These are phyloP conservation scores for Schizophyllum commune DNA, from an alignment of 1,284 basidiomycete genomes.

Conservation along the genomic window DNA sequence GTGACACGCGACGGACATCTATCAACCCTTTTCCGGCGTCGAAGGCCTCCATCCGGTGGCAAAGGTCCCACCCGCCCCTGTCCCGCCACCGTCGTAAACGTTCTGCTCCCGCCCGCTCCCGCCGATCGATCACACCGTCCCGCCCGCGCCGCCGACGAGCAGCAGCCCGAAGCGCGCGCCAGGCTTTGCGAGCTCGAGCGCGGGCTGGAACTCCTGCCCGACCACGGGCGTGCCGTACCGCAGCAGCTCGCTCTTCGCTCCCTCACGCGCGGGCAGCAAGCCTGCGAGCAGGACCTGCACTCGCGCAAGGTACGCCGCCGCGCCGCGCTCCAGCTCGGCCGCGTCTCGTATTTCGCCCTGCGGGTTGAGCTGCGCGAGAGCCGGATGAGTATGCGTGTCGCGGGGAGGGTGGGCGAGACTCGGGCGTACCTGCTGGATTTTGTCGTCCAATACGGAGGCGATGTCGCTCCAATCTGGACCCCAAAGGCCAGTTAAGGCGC, in stretches of 20 bases:
- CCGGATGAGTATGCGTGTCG: background rate
- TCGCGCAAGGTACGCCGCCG: conserved; percentile 29
- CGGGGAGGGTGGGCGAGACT: background rate
- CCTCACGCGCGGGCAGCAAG: conserved; percentile 36
- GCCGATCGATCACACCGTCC: background rate
- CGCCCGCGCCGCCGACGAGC: conserved; percentile 21
- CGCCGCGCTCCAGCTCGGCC: conserved; percentile 14
- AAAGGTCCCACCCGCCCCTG: too few species aligned
- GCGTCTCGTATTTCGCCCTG: background rate
- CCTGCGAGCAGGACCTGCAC: conserved; percentile 41
- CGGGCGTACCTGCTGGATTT: conserved; percentile 23
- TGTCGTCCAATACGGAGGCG: conserved; percentile 19
- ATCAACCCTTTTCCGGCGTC: background rate
- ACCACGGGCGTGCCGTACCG: conserved; percentile 35
- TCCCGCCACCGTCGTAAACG: too few species aligned
- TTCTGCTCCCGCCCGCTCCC: too few species aligned
- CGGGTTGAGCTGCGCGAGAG: background rate
- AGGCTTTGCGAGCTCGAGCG: conserved; percentile 46
- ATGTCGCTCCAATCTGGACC: conserved; percentile 27
- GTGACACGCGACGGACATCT: background rate
- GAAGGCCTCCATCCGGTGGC: too few species aligned
- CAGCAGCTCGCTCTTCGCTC: conserved; percentile 32
- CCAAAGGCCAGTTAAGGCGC: conserved; percentile 32
- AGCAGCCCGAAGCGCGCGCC: conserved; percentile 44
- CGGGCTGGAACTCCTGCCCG: conserved; percentile 39